Base-by-base conservation (phyloP, 176 grass and related monocot genomes). In the Bromus sterilis region DNA sequence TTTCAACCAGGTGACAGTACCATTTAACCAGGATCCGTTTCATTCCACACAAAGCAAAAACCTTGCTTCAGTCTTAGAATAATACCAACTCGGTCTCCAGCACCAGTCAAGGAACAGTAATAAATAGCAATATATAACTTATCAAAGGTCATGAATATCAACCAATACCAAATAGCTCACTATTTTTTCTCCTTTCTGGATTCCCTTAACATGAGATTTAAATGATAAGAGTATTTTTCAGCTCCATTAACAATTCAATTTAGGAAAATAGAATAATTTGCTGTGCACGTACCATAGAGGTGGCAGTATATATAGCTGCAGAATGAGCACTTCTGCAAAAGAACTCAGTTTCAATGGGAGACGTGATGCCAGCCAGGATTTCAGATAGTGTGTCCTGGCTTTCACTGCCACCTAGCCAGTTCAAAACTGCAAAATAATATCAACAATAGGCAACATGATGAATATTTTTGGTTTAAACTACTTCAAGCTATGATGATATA, bases 401-500 rank as follows among this genome's bases (percentile, higher is more conserved):
- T 71, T 82, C 53, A 42, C 11, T 5, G 51, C 18, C 28, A 59
- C 53, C 20, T 20, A 31, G 53, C 66, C 79, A 72, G 16, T 57
- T 56, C 8, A 82, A 60, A 60, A 71, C 79, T 82, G 36, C 26
- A n/a, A n/a, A n/a, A n/a, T n/a, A n/a, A n/a, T n/a, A n/a, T n/a
- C n/a, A n/a, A n/a, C n/a, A n/a, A n/a, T n/a, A n/a, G n/a, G n/a
- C n/a, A 55, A 69, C 9, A 39, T 56, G 51, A 56, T 32, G 2
- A 67, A 80, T 13, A 18, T 25, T 18, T 69, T 68, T 68, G n/a
- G 16, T 69, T 23, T 80, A 71, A 81, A 71, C 11, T 70, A 77
- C 35, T 78, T 36, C 24, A 78, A 62, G 56, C 56, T 25, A 31
- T 71, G 36, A 56, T 2, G 26, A 56, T 2, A 15, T 21, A 14